phyloP scores from a whole-genome alignment of 257 asterid species.

The Solanum infundibuliforme region DNA sequence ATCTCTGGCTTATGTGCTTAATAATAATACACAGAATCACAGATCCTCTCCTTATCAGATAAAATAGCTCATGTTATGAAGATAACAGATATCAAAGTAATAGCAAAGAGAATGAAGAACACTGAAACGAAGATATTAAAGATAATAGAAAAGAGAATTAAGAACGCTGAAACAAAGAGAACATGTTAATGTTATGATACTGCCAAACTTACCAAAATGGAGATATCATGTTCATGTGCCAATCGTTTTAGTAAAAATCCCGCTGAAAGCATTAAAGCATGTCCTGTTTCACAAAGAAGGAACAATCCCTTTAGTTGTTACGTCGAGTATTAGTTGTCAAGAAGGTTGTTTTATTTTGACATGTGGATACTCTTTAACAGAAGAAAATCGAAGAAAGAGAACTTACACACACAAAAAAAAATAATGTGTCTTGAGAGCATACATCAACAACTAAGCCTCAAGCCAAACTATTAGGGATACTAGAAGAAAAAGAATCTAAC shows the following conservation, averaged over 20 bases:
- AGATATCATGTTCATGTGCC: constrained; percentile 62
- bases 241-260: constrained; percentile 73
- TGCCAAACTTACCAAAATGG: constrained; percentile 44
- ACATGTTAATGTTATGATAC: neutral
- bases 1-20: neutral
- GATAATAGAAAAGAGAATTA: neutral
- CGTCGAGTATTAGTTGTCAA: neutral
- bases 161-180: neutral
- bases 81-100: neutral
- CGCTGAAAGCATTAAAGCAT: constrained; percentile 54
- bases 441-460: neutral
- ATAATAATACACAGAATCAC: neutral
- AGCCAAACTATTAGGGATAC: neutral
- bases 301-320: constrained; percentile 4
- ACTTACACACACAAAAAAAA: neutral
- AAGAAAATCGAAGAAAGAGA: neutral
- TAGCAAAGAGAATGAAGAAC: neutral
- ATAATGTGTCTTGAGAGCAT: neutral
- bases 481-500: neutral
- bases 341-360: neutral
- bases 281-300: constrained; percentile 37
- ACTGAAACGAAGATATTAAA: neutral
- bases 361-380: neutral
- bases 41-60: neutral
- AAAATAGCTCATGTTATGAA: neutral